These are phyloP conservation scores for Kwoniella sp. DNA, from an alignment of 768 basidiomycete species.

Conservation along the genomic window DNA sequence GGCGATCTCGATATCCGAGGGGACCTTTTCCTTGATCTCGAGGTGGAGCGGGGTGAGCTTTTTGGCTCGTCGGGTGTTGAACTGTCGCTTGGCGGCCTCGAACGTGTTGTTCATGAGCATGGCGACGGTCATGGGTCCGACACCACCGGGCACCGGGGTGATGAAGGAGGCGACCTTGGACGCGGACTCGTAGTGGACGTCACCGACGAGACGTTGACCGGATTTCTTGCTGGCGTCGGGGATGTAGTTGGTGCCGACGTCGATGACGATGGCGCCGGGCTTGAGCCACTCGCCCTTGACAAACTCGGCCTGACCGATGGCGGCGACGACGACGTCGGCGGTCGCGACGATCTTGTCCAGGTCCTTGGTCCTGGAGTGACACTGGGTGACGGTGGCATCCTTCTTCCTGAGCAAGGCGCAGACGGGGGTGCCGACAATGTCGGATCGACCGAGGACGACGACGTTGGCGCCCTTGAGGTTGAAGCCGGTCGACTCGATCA, in stretches of 20 bases:
- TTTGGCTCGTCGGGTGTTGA: slow-evolving; percentile 63
- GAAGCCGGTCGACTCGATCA: slow-evolving; percentile 82
- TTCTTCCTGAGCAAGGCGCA: slow-evolving; percentile 80
- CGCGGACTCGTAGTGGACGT: slow-evolving; percentile 83
- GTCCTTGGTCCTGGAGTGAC: slow-evolving; percentile 84
- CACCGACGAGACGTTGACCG: slow-evolving; percentile 91
- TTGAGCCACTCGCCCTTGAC: slow-evolving; percentile 94
- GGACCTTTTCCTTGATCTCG: slow-evolving; percentile 76
- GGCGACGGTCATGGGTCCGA: slow-evolving; percentile 99
- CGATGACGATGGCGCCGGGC: slow-evolving; percentile 88
- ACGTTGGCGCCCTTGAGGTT: slow-evolving; percentile 71
- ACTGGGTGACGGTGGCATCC: slow-evolving; percentile 96
- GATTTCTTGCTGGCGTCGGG: slow-evolving; percentile 88
- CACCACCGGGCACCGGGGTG: slow-evolving; percentile 97
- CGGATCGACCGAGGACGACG: slow-evolving; percentile 92
- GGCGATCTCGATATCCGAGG: slow-evolving; percentile 94
- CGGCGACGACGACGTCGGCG: slow-evolving; percentile 90
- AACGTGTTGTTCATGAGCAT: slow-evolving; percentile 95
- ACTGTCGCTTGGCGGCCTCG: slow-evolving; percentile 73
- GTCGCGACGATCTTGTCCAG: slow-evolving; percentile 72
- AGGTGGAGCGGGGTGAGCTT: slow-evolving; percentile 75
- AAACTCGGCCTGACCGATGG: slow-evolving; percentile 88
- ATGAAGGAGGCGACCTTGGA: slow-evolving; percentile 75
- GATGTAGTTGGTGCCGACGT: slow-evolving; percentile 96
- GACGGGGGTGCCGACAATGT: slow-evolving; percentile 96